Conservation (phyloP, 768 basidiomycete genomes). For the Daedaleopsis nitida region DNA sequence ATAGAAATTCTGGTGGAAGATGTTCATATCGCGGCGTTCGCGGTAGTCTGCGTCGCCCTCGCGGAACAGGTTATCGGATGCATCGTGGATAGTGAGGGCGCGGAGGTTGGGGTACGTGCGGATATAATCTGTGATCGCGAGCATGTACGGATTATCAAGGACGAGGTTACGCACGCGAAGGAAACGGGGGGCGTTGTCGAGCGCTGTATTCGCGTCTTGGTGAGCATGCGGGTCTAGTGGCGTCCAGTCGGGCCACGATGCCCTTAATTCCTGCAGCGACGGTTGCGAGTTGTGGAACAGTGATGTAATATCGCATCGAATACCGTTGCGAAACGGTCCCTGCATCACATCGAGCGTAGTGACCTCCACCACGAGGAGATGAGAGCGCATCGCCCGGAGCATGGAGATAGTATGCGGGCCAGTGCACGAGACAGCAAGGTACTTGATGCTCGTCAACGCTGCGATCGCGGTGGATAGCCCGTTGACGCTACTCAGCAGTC, state of each 20-base stretch:
- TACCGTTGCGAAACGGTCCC: neutral
- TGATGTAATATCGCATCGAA: neutral
- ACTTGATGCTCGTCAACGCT: neutral
- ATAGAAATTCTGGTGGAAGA: neutral
- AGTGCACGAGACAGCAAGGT: neutral
- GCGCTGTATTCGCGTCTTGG: neutral
- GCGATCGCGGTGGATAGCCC: neutral
- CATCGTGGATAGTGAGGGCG: neutral
- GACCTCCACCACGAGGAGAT: neutral
- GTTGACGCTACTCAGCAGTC: neutral
- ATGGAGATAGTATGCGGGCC: neutral
- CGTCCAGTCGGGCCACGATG: neutral
- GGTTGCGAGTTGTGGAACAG: neutral
- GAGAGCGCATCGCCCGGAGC: neutral
- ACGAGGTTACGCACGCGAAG: neutral
- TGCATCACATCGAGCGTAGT: neutral
- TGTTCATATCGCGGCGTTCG: neutral
- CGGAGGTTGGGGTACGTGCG: neutral
- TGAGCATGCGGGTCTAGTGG: neutral
- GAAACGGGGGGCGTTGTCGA: neutral
- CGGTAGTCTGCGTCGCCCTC: no score
- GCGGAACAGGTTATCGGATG: neutral
- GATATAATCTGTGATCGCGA: neutral
- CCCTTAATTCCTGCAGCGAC: neutral
- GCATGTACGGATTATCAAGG: neutral